phyloP scores from a whole-genome alignment of 306 rosid species.

The Cicer cuneatum region DNA sequence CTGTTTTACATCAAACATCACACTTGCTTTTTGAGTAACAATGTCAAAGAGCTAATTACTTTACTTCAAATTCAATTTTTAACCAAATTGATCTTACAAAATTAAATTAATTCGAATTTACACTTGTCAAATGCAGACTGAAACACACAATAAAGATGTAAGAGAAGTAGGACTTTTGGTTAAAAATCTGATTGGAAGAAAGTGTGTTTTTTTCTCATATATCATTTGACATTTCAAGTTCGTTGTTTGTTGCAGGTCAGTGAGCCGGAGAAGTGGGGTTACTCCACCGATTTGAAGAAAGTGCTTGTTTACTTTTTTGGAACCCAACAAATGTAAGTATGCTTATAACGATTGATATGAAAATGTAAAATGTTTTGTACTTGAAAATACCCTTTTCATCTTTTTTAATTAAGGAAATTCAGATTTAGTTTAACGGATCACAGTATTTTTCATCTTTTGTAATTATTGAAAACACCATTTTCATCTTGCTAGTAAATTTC shows the following conservation, averaged over 20 bases:
- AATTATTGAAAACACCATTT: too few species aligned
- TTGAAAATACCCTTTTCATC: slow-evolving; percentile 18
- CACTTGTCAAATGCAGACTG: neutral
- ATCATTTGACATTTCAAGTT: slow-evolving; percentile 44
- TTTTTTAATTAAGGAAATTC: slow-evolving; percentile 24
- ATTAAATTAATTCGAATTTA: neutral
- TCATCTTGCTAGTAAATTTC: slow-evolving; percentile 6
- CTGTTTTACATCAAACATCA: neutral
- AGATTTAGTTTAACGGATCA: slow-evolving; percentile 23
- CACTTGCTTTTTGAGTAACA: neutral
- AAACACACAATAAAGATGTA: neutral
- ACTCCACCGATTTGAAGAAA: slow-evolving; percentile 87
- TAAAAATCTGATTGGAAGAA: neutral
- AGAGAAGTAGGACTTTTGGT: neutral
- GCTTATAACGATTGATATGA: slow-evolving; percentile 2
- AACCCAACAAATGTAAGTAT: slow-evolving; percentile 93
- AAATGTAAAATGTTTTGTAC: neutral
- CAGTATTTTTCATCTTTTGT: too few species aligned
- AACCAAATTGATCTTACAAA: neutral
- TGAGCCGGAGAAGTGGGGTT: slow-evolving; percentile 97
- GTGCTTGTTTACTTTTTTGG: slow-evolving; percentile 92
- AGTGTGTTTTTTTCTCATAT: neutral
- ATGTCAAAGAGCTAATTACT: neutral
- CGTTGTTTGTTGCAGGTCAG: slow-evolving; percentile 74
- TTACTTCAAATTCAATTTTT: neutral